phyloP scores from a whole-genome alignment of 352 stramenopile species.

The Phytophthora litchii region DNA sequence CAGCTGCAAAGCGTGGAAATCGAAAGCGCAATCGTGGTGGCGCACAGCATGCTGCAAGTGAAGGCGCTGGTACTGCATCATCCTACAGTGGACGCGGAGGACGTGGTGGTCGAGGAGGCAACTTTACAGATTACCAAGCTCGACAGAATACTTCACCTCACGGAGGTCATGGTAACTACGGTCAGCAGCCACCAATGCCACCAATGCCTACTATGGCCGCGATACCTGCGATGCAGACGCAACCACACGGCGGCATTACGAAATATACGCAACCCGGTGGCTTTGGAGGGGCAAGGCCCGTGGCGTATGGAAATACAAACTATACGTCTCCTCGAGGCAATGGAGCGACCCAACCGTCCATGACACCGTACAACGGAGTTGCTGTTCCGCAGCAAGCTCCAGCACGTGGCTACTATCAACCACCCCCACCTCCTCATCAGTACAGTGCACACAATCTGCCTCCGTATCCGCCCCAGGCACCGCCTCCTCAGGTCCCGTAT shows the following conservation, averaged over 20 bases:
- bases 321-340: constrained; percentile 44
- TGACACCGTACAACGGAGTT: constrained; percentile 32
- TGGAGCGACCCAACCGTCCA: constrained; percentile 26
- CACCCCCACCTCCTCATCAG: constrained; percentile 24
- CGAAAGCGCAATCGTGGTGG: constrained; percentile 67
- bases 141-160: constrained; percentile 14
- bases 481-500: constrained; percentile 23
- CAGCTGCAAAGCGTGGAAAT: constrained; percentile 67
- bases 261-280: constrained; percentile 56
- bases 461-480: constrained; percentile 30
- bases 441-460: constrained; percentile 40
- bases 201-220: constrained; percentile 8
- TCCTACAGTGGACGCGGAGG: constrained; percentile 19
- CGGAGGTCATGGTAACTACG: constrained; percentile 14
- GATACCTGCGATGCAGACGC: constrained; percentile 39
- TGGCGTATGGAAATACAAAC: constrained; percentile 42
- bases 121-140: constrained; percentile 24
- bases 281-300: constrained; percentile 14
- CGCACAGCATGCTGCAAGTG: constrained; percentile 5
- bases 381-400: constrained; percentile 34
- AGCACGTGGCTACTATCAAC: constrained; percentile 32
- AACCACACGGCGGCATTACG: constrained; percentile 49
- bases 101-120: constrained; percentile 25
- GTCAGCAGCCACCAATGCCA: constrained; percentile 17
- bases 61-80: constrained; percentile 6